Base-by-base conservation (phyloP, 2,329 filamentous ascomycete genomes). In the Mariannaea sp. region DNA sequence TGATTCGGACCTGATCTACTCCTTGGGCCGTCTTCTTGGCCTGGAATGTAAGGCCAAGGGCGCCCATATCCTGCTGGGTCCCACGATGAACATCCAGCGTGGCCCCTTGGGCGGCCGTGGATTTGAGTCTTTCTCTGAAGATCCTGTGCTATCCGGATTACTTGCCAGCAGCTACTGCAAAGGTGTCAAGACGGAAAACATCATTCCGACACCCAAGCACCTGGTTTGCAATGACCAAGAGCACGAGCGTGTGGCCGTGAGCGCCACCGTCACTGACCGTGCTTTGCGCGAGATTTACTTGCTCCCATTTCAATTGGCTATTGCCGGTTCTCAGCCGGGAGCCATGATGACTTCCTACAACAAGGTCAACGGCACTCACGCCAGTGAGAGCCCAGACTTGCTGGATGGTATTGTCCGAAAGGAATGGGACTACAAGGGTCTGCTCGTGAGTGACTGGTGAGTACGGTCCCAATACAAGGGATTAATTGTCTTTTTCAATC, bases 161-260 rank as follows among this genome's bases (percentile, higher is more conserved):
- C 29, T 30, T 7, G 43, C 43, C 27, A 24, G 45, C 33, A 16
- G 45, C 33, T 7, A 13, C 29, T 5, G 17, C 1, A 14, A 26
- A 4, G 45, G 45, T n/a, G 29, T 39, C 13, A 35, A 48, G 36
- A 29, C 14, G 16, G 39, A 35, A 4, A 49, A 41, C 10, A 47
- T 58, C 4, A 44, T 33, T 7, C 40, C 56, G 3, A 58, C 56
- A 10, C 39, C 53, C 20, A 43, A 41, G 9, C 36, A 53, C 4
- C 48, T 56, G 10, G 19, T 58, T 3, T 26, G 29, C n/a, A 38
- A 42, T 38, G 12, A 51, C 43, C 50, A 91, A 90, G 73, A 87
- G 87, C 56, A 78, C 86, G 14, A 48, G 13, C 19, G 43, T 8
- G 35, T 26, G 24, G 43, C 43, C 7, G 43, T 35, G 20, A 30